Conservation (phyloP, 2,329 filamentous ascomycete genomes). For the Penicillium sp. region DNA sequence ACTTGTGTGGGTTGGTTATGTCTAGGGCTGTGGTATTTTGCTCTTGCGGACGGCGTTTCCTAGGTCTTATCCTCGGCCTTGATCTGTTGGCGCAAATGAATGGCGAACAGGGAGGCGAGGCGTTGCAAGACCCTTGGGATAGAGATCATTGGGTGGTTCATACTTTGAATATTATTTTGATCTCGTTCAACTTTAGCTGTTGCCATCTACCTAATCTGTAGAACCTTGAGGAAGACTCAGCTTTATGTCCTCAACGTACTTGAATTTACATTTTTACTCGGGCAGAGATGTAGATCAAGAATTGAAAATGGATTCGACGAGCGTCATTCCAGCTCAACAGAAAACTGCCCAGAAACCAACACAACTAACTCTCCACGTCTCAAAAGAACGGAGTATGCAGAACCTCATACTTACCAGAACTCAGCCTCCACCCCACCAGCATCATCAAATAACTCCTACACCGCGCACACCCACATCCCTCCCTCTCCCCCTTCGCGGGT, state of each 20-base stretch:
- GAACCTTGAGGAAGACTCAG: too few relatives aligned
- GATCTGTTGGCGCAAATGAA: slow-evolving; percentile 1
- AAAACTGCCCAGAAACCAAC: too few relatives aligned
- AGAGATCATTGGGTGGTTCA: neutral
- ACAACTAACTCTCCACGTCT: too few relatives aligned
- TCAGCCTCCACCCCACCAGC: too few relatives aligned
- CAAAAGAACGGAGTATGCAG: too few relatives aligned
- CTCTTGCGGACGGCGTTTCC: neutral
- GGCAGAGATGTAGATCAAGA: too few relatives aligned
- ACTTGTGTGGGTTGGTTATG: neutral
- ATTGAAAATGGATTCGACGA: too few relatives aligned
- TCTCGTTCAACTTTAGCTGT: neutral
- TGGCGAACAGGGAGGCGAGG: neutral
- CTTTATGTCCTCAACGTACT: too few relatives aligned
- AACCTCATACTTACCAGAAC: too few relatives aligned
- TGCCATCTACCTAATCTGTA: too few relatives aligned
- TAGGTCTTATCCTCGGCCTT: neutral
- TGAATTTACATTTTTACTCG: too few relatives aligned
- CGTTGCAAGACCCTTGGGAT: neutral
- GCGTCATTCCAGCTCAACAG: too few relatives aligned
- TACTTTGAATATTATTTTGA: neutral
- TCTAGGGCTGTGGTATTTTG: neutral
- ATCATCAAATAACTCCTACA: neutral
- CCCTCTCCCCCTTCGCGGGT: neutral
- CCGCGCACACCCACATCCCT: neutral